These are phyloP conservation scores for Glomus cerebriforme DNA, from an alignment of 192 early-diverging fungal genomes.

Conservation along the genomic window DNA sequence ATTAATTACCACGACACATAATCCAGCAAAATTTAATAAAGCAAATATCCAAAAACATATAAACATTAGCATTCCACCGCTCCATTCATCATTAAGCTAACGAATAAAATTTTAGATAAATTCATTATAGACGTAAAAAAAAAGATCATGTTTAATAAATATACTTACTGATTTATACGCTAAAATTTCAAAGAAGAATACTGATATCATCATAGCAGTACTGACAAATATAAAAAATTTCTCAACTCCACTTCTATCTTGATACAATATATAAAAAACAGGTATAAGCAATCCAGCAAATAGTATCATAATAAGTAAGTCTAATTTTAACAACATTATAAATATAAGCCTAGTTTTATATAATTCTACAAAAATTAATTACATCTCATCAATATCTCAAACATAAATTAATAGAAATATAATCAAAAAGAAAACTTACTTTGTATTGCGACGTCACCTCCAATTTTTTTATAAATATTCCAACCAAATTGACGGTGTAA, in stretches of 20 bases:
- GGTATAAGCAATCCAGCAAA: not conserved
- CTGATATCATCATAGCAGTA: not conserved
- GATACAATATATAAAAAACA: not conserved
- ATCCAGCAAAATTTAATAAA: too few species aligned
- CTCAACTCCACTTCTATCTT: not conserved
- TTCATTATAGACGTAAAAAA: not conserved
- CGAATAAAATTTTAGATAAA: not conserved
- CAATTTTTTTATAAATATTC: slow-evolving; percentile 37
- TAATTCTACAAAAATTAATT: not conserved
- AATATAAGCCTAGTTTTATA: not conserved
- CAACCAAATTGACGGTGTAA: slow-evolving; percentile 41
- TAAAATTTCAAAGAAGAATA: not conserved
- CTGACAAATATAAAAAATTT: not conserved
- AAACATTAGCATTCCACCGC: too few species aligned
- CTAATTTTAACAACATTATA: not conserved
- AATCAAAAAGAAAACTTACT: slow-evolving; percentile 38
- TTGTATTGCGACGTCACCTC: slow-evolving; percentile 57
- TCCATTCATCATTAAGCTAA: too few species aligned
- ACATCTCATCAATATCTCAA: too few species aligned
- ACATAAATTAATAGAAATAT: too few species aligned
- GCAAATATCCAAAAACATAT: too few species aligned
- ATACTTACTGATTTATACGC: not conserved
- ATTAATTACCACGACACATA: too few species aligned
- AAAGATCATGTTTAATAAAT: not conserved
- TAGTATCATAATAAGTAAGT: not conserved